Evolutionary conservation across 306 rosid genomes (phyloP), one percentile per base, ranked within the genome.

Genomic region (Cotoneaster glaucophyllus): DNA sequence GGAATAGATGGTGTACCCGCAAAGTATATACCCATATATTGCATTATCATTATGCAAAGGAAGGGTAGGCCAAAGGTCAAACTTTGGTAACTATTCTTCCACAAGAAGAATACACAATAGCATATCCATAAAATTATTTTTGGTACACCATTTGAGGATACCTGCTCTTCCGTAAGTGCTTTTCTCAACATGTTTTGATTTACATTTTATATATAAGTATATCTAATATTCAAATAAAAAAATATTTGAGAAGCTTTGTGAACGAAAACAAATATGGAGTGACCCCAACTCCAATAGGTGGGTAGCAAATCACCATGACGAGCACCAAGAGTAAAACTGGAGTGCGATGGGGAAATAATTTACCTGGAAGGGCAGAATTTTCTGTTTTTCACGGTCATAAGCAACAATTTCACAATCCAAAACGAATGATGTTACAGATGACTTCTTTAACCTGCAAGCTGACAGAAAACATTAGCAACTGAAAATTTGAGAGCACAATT

Each of bases 331-430:
- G 15, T 48, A 48, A 15, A 48, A 8, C 53, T 8, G 56, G 39
- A 37, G 28, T 18, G 28, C n/a, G 3, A 56, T 31, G 64, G 3
- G 50, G 67, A 79, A 65, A 70, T 53, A 65, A 10, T 22, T 69
- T 88, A 92, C 99, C 97, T 92, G 97, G 82, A 95, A 95, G 54
- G 99, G 90, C 28, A 77, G 88, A 83, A 95, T 92, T 77, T 80
- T 84, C 69, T 84, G 80, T 18, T 83, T 83, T 76, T 31, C 83
- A 75, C 90, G 93, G 64, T 95, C 88, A 83, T 92, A 95, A 66
- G 93, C 99, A 85, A 92, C 99, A 74, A 95, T 78, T 86, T 95
- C 97, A 78, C 99, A 92, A 77, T 95, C 97, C 75, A 95, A 88
- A 76, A 95, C 82, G 85, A 95, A 92, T 66, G 99, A 92, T n/a